Conservation (phyloP, 768 basidiomycete species). For the Boletellus emodensis region DNA sequence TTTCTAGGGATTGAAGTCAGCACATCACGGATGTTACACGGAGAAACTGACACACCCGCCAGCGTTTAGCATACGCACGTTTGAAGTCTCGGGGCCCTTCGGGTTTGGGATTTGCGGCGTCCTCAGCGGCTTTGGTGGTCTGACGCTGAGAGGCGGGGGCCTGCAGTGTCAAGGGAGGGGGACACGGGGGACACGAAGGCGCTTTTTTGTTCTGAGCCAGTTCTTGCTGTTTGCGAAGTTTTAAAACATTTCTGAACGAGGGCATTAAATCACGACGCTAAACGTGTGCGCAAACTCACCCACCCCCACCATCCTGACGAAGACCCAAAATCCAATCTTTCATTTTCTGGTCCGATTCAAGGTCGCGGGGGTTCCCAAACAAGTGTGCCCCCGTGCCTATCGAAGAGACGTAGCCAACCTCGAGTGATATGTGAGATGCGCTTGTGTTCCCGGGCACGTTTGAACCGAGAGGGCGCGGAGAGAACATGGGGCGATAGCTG, state of each 20-base stretch:
- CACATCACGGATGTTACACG: neutral
- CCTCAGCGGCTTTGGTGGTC: neutral
- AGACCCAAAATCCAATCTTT: slow-evolving; percentile 55
- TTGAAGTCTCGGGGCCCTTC: slow-evolving; percentile 8
- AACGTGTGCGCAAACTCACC: slow-evolving; percentile 40
- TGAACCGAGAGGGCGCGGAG: slow-evolving; percentile 45
- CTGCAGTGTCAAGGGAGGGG: slow-evolving; percentile 1
- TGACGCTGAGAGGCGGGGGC: slow-evolving; percentile 2
- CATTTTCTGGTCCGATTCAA: slow-evolving; percentile 41
- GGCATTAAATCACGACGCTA: neutral
- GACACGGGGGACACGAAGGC: slow-evolving; percentile 5
- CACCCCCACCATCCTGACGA: slow-evolving; percentile 52
- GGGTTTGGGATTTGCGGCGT: slow-evolving; percentile 2
- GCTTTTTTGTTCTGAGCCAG: slow-evolving; percentile 2
- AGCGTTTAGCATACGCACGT: slow-evolving; percentile 22
- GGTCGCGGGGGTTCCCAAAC: slow-evolving; percentile 49
- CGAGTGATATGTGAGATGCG: slow-evolving; percentile 46
- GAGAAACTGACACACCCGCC: slow-evolving; percentile 17
- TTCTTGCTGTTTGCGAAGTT: slow-evolving; percentile 39
- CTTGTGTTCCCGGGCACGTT: slow-evolving; percentile 37
- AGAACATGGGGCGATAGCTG: slow-evolving; percentile 47
- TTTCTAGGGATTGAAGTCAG: slow-evolving; percentile 10
- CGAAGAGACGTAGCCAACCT: slow-evolving; percentile 42
- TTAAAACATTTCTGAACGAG: slow-evolving; percentile 40
- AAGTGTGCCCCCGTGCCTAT: slow-evolving; percentile 40